A percentile compares a stretch with the other conserved stretches of the same genome.
Evolutionary conservation across 139 green algal species (phyloP).

Genomic region (Chlamydomonas sphaeroides): DNA sequence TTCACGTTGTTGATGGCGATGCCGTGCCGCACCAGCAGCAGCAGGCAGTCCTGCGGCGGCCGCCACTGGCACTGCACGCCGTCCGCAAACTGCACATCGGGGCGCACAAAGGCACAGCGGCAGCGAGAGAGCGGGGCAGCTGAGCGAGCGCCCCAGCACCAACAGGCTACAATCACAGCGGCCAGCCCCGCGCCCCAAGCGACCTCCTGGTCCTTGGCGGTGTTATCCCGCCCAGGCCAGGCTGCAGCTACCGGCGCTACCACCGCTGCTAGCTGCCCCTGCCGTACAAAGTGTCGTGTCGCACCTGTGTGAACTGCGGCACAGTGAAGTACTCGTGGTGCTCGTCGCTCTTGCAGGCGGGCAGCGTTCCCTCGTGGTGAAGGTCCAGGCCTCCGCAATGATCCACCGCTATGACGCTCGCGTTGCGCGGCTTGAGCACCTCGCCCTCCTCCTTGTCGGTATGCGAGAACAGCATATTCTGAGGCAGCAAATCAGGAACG

Average conservation of each 20-base stretch:
- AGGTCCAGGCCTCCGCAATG: neutral
- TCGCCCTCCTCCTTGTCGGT: neutral
- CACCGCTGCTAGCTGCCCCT: neutral
- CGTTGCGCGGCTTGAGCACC: conserved; percentile 5
- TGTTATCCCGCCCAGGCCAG: too few species aligned
- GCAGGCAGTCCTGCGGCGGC: neutral
- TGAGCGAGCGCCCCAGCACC: too few species aligned
- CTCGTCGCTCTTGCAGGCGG: neutral
- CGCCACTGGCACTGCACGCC: neutral
- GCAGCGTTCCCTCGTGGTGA: neutral
- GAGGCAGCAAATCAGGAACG: too few species aligned
- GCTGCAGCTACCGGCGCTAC: too few species aligned
- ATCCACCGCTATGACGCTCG: neutral
- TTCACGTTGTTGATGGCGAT: conserved; percentile 13
- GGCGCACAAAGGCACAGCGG: too few species aligned
- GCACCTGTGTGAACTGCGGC: neutral
- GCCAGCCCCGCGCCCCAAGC: too few species aligned
- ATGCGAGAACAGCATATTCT: neutral
- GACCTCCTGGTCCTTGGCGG: too few species aligned
- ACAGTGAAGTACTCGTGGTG: neutral
- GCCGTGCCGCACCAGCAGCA: conserved; percentile 9
- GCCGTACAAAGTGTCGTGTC: neutral
- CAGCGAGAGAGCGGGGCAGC: neutral
- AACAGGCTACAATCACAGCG: too few species aligned
- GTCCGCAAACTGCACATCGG: neutral